Evolutionary conservation across 2,329 filamentous ascomycete genomes (phyloP).

Genomic region (Curvularia sp.): DNA sequence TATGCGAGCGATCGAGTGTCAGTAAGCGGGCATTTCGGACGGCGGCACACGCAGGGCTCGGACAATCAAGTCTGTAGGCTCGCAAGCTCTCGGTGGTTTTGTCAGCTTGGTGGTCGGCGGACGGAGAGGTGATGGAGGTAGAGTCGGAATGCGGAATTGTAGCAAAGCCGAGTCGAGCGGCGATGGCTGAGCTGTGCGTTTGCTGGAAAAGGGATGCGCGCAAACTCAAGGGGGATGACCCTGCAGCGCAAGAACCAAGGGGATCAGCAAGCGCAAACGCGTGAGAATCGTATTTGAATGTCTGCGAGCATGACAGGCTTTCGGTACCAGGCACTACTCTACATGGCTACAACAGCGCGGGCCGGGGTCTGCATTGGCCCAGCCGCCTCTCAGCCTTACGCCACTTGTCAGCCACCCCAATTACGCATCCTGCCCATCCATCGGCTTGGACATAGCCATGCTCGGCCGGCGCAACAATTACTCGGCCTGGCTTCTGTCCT

Average conservation of each 20-base stretch:
- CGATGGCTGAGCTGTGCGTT: not conserved
- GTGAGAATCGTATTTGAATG: not conserved
- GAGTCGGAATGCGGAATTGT: slow-evolving; percentile 7
- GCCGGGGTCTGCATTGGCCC: slow-evolving; percentile 12
- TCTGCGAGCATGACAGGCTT: slow-evolving; percentile 5
- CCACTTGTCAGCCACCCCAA: slow-evolving; percentile 16
- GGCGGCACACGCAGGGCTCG: slow-evolving; percentile 1
- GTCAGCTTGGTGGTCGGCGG: slow-evolving; percentile 8
- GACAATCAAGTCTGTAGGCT: not conserved
- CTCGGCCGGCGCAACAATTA: not conserved
- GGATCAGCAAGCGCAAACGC: not conserved
- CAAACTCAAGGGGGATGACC: not conserved
- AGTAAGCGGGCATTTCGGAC: slow-evolving; percentile 13
- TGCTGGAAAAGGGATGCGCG: not conserved
- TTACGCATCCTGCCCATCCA: not conserved
- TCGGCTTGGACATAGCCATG: not conserved
- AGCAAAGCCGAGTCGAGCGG: slow-evolving; percentile 2
- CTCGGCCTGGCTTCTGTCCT: not conserved
- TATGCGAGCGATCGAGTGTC: not conserved
- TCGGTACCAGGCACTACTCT: not conserved
- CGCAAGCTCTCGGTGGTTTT: not conserved
- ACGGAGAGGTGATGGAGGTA: not conserved
- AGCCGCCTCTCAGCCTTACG: slow-evolving; percentile 15
- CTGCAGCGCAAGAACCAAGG: not conserved
- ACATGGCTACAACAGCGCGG: not conserved